Percentiles rank a stretch among this genome's conserved stretches.
phyloP scores from a whole-genome alignment of 768 basidiomycete genomes.

The Tylopilus subfusipes region DNA sequence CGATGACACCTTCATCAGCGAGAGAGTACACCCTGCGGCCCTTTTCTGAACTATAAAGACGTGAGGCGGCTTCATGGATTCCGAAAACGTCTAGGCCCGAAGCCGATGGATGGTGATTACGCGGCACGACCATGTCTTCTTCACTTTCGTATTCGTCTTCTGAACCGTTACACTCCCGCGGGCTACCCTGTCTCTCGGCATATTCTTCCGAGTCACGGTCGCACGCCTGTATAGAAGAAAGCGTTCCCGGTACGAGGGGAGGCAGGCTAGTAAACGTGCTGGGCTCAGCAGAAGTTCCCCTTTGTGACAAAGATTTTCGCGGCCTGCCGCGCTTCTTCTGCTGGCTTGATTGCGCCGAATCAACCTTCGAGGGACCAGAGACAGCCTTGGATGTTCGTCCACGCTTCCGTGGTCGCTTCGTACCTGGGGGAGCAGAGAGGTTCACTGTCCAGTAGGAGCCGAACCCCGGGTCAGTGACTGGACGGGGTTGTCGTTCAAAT shows the following conservation, averaged over 20 bases:
- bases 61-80: slow-evolving; percentile 35
- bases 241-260: slow-evolving; percentile 19
- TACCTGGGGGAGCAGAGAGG: slow-evolving; percentile 77
- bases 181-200: slow-evolving; percentile 38
- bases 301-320: slow-evolving; percentile 26
- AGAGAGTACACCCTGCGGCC: slow-evolving; percentile 22
- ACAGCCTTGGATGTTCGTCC: slow-evolving; percentile 56
- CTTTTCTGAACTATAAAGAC: slow-evolving; percentile 40
- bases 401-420: slow-evolving; percentile 80
- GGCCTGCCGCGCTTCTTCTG: slow-evolving; percentile 44
- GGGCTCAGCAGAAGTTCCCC: slow-evolving; percentile 17
- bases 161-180: slow-evolving; percentile 41
- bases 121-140: slow-evolving; percentile 52
- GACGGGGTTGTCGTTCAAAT: slow-evolving; percentile 78
- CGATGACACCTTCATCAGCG: slow-evolving; percentile 45
- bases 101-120: slow-evolving; percentile 41
- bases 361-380: slow-evolving; percentile 14
- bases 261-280: slow-evolving; percentile 12
- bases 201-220: slow-evolving; percentile 37
- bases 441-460: slow-evolving; percentile 93
- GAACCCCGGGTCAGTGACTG: slow-evolving; percentile 81
- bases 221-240: slow-evolving; percentile 27
- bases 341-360: slow-evolving; percentile 9
- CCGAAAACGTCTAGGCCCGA: slow-evolving; percentile 37
- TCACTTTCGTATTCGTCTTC: slow-evolving; percentile 64